Conservation (phyloP, 164 flowering plant genomes). For the Vitis rupestris region DNA sequence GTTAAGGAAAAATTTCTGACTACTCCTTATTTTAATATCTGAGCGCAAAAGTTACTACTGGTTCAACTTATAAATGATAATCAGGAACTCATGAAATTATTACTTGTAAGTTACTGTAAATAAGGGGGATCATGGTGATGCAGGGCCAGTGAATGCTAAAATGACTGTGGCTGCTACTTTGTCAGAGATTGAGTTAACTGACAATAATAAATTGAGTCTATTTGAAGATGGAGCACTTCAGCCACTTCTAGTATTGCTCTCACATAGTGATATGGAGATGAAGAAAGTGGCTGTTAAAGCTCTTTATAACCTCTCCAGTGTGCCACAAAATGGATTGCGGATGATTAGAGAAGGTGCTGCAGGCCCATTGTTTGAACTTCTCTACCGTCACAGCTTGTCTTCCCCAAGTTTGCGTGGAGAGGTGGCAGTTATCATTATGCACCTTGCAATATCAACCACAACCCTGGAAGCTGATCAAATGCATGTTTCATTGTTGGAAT, state of each 20-base stretch:
- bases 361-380: conserved; percentile 37
- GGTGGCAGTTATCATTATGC: conserved; percentile 41
- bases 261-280: conserved; percentile 31
- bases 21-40: too few species aligned
- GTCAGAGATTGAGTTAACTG: conserved; percentile 59
- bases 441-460: conserved; percentile 42
- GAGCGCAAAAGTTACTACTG: too few species aligned
- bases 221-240: conserved; percentile 42
- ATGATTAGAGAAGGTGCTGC: conserved; percentile 50
- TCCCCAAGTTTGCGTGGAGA: conserved; percentile 37
- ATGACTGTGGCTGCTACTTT: conserved; percentile 41
- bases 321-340: conserved; percentile 39
- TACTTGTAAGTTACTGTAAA: too few species aligned
- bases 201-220: conserved; percentile 38
- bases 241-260: conserved; percentile 38
- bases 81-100: too few species aligned
- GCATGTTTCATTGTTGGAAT: conserved; percentile 32
- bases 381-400: conserved; percentile 31
- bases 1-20: too few species aligned
- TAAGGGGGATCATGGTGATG: neutral
- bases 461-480: conserved; percentile 16
- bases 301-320: conserved; percentile 47
- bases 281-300: conserved; percentile 39
- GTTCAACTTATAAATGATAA: too few species aligned
- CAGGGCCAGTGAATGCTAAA: conserved; percentile 45